Evolutionary conservation across 345 rosid species (phyloP), one percentile per base, ranked within the genome.

Genomic region (Pelargonium nanum): DNA sequence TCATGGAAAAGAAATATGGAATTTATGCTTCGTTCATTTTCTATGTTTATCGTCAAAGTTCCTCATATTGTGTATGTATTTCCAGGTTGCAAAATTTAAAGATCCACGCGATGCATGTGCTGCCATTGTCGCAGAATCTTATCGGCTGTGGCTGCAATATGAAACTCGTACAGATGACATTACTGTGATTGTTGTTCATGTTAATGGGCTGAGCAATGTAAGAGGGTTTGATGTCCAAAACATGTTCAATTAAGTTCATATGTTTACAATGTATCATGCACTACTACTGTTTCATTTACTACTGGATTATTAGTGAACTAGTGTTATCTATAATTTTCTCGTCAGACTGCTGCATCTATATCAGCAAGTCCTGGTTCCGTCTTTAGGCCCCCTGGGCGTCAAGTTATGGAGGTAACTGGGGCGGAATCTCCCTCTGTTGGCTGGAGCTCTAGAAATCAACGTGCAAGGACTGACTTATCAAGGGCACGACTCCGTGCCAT

Each of bases 71-170:
- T 25, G 60, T 25, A 8, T 54, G 26, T n/a, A n/a, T 68, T 69
- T 75, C 45, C 78, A 93, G 99, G 96, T 93, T 72, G 89, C 88
- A 65, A 93, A 93, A 68, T 77, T 83, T 74, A 80, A 84, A 69
- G 99, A 93, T 81, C 99, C 99, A 24, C 94, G 94, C 19, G 99
- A 93, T 81, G 99, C 99, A 71, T 93, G 99, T 78, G 99, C 99
- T 75, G 99, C 99, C 50, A 85, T 93, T 74, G 99, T 93, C 55
- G 97, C 99, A 26, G 99, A 93, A 85, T 85, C 99, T 58, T 93
- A 93, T 79, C 88, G 97, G 66, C 79, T 93, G 69, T 93, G 99
- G 99, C 82, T 93, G 58, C 99, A 93, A 67, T 93, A 87, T 69
- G 99, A 93, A 79, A 93, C 99, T 70, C 97, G 99, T 19, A 93